Percentiles rank a stretch among this genome's conserved stretches.
Evolutionary conservation across 345 rosid species (phyloP).

Genomic region (Brassica incana): DNA sequence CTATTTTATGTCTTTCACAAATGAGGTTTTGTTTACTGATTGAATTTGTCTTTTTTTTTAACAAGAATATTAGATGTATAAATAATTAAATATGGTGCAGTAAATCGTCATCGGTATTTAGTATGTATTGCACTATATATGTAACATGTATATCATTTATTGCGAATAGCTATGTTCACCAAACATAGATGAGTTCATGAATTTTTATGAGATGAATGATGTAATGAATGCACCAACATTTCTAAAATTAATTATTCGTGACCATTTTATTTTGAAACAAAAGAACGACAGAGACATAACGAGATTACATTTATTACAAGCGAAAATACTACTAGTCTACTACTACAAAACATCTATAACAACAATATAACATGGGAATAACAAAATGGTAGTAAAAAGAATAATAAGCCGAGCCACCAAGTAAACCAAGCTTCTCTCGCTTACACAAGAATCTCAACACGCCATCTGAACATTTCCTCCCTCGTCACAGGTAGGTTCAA

Average conservation of each 20-base stretch:
- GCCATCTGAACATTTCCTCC: constrained; percentile 90
- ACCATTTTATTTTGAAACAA: background rate
- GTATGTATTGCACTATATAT: background rate
- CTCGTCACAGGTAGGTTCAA: constrained; percentile 54
- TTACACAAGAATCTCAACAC: constrained; percentile 64
- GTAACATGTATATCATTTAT: background rate
- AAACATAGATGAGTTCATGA: background rate
- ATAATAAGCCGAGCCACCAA: background rate
- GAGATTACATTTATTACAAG: constrained; percentile 9
- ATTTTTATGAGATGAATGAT: background rate
- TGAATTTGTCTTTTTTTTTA: background rate
- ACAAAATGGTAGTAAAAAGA: constrained; percentile 10
- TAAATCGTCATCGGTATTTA: background rate
- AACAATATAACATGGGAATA: constrained; percentile 7
- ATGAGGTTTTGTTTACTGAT: background rate
- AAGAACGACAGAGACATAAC: background rate
- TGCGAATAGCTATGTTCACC: background rate
- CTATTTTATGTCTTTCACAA: background rate
- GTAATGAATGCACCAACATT: background rate
- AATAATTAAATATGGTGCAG: background rate
- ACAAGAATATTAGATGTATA: background rate
- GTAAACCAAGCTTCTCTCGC: background rate
- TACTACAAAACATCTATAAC: background rate
- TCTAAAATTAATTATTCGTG: background rate
- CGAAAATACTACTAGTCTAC: constrained; percentile 4